A percentile compares a stretch with the other conserved stretches of the same genome.
phyloP scores from a whole-genome alignment of 2,329 filamentous ascomycete species.

The Emergomyces orientalis region DNA sequence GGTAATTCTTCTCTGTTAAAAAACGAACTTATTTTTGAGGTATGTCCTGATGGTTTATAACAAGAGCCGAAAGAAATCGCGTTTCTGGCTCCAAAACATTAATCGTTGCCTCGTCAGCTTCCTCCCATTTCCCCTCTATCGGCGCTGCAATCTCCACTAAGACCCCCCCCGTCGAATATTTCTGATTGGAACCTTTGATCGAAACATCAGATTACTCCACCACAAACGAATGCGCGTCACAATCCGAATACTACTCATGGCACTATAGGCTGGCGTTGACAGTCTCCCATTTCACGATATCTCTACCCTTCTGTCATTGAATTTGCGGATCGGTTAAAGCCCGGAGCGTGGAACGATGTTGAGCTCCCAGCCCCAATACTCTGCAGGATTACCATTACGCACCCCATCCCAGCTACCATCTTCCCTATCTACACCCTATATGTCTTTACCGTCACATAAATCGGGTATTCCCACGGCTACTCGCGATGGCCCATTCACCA shows the following conservation, averaged over 20 bases:
- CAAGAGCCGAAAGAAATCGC: neutral
- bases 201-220: neutral
- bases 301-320: neutral
- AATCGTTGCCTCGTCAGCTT: neutral
- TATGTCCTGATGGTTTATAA: neutral
- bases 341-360: conserved; percentile 26
- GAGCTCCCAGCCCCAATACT: conserved; percentile 35
- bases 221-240: neutral
- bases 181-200: neutral
- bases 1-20: neutral
- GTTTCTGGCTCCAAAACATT: neutral
- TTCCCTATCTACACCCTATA: conserved; percentile 17
- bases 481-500: conserved; percentile 49
- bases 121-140: neutral
- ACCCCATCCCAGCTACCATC: neutral
- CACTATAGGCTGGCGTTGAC: neutral
- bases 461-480: conserved; percentile 22
- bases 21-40: neutral
- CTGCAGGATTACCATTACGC: conserved; percentile 19
- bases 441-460: conserved; percentile 24
- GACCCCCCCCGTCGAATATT: neutral
- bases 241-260: neutral
- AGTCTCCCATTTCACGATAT: neutral
- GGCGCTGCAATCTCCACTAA: neutral
- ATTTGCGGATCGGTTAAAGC: neutral